phyloP scores from a whole-genome alignment of 345 rosid species.

The Orychophragmus violaceus region DNA sequence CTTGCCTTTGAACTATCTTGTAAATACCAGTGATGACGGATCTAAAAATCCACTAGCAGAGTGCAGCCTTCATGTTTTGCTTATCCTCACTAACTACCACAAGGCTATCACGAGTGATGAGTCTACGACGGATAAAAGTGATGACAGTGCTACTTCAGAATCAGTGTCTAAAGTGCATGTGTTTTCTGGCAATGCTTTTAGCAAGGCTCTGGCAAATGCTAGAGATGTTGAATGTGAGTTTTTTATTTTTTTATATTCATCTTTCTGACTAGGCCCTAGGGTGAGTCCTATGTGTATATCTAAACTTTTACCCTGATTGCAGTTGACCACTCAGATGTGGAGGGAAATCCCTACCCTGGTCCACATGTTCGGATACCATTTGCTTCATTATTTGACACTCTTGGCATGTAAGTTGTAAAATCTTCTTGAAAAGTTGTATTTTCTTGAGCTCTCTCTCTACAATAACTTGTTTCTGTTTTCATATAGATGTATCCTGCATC shows the following conservation, averaged over 20 bases:
- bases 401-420: conserved; percentile 70
- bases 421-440: conserved; percentile 26
- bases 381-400: conserved; percentile 86
- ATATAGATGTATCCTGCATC: not conserved
- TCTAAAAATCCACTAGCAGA: conserved; percentile 64
- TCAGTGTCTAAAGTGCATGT: conserved; percentile 47
- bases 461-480: not conserved
- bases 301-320: conserved; percentile 28
- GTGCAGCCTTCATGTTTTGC: conserved; percentile 75
- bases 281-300: not conserved
- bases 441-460: not conserved
- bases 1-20: conserved; percentile 81
- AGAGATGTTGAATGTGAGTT: conserved; percentile 85
- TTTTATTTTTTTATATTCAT: not conserved
- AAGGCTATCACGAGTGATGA: conserved; percentile 55
- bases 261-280: not conserved
- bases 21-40: conserved; percentile 55
- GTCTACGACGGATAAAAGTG: conserved; percentile 51
- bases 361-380: conserved; percentile 70
- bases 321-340: conserved; percentile 86
- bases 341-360: conserved; percentile 58
- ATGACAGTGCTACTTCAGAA: conserved; percentile 55
- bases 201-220: conserved; percentile 81
- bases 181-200: conserved; percentile 64
- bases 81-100: conserved; percentile 76